phyloP scores from a whole-genome alignment of 805 yeast species.

The Metschnikowia borealis region DNA sequence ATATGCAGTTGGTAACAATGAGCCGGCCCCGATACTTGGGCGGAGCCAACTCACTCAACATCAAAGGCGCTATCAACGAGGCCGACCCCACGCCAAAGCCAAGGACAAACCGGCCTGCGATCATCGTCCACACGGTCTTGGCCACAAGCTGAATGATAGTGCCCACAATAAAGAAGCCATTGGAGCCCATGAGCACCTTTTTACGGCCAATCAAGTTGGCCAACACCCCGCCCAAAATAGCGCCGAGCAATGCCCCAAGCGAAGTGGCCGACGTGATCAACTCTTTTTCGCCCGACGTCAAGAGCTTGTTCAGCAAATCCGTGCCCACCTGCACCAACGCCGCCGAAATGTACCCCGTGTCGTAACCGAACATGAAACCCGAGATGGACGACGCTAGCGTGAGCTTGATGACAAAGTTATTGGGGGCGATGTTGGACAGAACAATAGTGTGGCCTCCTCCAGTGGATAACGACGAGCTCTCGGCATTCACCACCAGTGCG shows the following conservation, averaged over 20 bases:
- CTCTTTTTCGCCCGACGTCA: conserved; percentile 80
- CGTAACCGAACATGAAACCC: conserved; percentile 96
- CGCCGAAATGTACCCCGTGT: conserved; percentile 93
- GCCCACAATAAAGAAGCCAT: conserved; percentile 77
- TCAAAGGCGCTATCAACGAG: conserved; percentile 88
- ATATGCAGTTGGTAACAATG: conserved; percentile 81
- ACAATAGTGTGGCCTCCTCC: conserved; percentile 2
- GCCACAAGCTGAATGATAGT: conserved; percentile 82
- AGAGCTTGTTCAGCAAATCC: conserved; percentile 49
- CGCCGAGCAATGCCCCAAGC: conserved; percentile 82
- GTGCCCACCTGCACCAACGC: conserved; percentile 84
- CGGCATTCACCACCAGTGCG: conserved; percentile 8
- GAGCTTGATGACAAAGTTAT: conserved; percentile 60
- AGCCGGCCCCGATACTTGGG: conserved; percentile 86
- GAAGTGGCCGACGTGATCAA: conserved; percentile 93
- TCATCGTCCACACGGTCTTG: conserved; percentile 83
- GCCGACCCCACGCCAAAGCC: conserved; percentile 98
- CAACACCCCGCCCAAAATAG: conserved; percentile 70
- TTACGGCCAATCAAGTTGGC: conserved; percentile 87
- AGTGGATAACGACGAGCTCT: conserved; percentile 8
- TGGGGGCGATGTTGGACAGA: conserved; percentile 13
- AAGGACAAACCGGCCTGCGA: conserved; percentile 84
- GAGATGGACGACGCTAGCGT: conserved; percentile 83
- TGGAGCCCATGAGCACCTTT: conserved; percentile 78
- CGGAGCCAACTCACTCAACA: conserved; percentile 90